Percentiles rank a stretch among this genome's conserved stretches.
These are phyloP conservation scores for Fraxinus pennsylvanica DNA, from an alignment of 257 asterid species.

Conservation along the genomic window DNA sequence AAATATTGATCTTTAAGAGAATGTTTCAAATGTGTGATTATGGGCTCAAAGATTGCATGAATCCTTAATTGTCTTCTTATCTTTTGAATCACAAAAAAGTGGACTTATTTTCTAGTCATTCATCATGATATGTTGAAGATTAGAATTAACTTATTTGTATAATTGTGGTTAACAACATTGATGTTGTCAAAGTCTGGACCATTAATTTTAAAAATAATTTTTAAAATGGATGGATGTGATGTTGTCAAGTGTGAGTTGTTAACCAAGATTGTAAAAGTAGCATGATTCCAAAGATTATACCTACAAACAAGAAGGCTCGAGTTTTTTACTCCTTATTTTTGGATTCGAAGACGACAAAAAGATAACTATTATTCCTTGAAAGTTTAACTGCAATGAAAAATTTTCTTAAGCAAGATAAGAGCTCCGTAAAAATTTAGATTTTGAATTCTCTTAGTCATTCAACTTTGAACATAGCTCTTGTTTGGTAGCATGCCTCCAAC, in stretches of 20 bases:
- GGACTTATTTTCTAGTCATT: constrained; percentile 21
- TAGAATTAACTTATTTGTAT: no score
- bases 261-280: no score
- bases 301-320: not conserved
- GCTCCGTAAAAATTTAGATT: no score
- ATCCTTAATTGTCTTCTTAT: constrained; percentile 28
- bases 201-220: no score
- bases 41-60: constrained; percentile 28
- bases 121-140: constrained; percentile 9
- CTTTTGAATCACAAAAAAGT: constrained; percentile 35
- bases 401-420: not conserved
- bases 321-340: not conserved
- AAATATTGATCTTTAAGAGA: constrained; percentile 3
- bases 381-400: not conserved
- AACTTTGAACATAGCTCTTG: not conserved
- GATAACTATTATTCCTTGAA: not conserved
- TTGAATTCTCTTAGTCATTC: not conserved
- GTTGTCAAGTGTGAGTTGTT: no score
- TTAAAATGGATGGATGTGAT: no score
- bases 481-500: not conserved
- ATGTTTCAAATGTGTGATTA: constrained; percentile 31
- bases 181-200: no score
- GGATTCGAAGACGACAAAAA: not conserved
- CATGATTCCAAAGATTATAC: not conserved
- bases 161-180: no score